phyloP scores from a whole-genome alignment of 2,329 filamentous ascomycete species.

The Cadophora luteo-olivacea region DNA sequence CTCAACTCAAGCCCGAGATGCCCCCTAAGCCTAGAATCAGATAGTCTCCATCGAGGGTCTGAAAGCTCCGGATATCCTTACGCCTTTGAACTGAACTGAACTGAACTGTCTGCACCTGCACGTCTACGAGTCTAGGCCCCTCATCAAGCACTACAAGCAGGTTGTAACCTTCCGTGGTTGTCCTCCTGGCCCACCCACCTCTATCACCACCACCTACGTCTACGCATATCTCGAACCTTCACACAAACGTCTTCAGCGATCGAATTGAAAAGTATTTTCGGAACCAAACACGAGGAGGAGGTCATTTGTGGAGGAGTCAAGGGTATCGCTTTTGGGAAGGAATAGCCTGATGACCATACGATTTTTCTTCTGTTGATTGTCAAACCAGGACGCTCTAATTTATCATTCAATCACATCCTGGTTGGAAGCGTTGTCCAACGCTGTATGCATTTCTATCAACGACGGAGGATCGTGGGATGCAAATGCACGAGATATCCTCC shows the following conservation, averaged over 20 bases:
- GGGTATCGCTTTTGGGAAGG: neutral
- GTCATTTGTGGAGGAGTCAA: neutral
- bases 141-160: neutral
- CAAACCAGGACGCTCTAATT: constrained; percentile 1
- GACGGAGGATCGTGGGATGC: constrained; percentile 35
- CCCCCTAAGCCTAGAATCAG: constrained; percentile 6
- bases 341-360: neutral
- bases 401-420: constrained; percentile 12
- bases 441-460: constrained; percentile 26
- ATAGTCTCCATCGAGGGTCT: neutral
- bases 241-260: neutral
- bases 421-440: constrained; percentile 19
- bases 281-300: neutral
- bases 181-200: constrained; percentile 2
- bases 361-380: neutral
- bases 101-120: neutral
- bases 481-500: constrained; percentile 37
- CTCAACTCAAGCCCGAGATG: neutral
- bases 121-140: neutral
- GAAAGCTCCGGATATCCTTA: neutral
- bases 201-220: constrained; percentile 1
- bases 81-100: neutral
- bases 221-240: neutral
- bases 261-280: neutral
- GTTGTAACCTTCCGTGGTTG: constrained; percentile 9